phyloP scores from a whole-genome alignment of 148 eudicot genomes.

The Simmondsia chinensis region DNA sequence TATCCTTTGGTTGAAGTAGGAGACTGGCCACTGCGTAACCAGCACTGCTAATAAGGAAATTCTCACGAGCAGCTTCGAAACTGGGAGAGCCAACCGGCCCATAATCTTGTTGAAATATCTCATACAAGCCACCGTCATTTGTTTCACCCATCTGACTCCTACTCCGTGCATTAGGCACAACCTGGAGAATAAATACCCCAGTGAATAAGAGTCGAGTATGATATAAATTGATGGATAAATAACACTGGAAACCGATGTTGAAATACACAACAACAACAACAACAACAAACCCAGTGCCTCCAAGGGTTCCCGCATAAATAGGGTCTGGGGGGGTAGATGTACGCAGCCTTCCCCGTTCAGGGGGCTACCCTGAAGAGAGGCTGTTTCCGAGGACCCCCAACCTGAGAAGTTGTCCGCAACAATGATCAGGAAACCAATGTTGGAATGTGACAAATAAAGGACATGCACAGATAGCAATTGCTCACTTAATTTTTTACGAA shows the following conservation, averaged over 20 bases:
- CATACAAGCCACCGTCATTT: constrained; percentile 95
- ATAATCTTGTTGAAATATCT: constrained; percentile 95
- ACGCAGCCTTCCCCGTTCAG: too few species aligned
- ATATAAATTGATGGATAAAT: neutral
- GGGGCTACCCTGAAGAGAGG: too few species aligned
- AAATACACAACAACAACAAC: too few species aligned
- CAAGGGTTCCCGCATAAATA: too few species aligned
- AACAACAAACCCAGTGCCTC: too few species aligned
- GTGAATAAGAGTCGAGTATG: neutral
- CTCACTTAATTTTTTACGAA: too few species aligned
- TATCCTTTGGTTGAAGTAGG: constrained; percentile 94
- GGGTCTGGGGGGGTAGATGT: too few species aligned
- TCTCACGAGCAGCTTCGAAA: constrained; percentile 94
- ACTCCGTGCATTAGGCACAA: constrained; percentile 90
- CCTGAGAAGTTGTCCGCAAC: too few species aligned
- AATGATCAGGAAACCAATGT: too few species aligned
- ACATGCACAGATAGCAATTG: too few species aligned
- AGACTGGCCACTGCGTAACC: constrained; percentile 99
- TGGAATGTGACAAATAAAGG: too few species aligned
- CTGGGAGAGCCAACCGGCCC: constrained; percentile 89
- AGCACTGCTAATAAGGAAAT: constrained; percentile 94
- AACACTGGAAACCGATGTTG: neutral
- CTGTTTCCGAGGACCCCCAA: too few species aligned
- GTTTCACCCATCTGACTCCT: constrained; percentile 99
- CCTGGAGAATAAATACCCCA: constrained; percentile 33